A percentile compares a stretch with the other conserved stretches of the same genome.
Evolutionary conservation across 768 basidiomycete species (phyloP).

Genomic region (Cubamyces lactineus): DNA sequence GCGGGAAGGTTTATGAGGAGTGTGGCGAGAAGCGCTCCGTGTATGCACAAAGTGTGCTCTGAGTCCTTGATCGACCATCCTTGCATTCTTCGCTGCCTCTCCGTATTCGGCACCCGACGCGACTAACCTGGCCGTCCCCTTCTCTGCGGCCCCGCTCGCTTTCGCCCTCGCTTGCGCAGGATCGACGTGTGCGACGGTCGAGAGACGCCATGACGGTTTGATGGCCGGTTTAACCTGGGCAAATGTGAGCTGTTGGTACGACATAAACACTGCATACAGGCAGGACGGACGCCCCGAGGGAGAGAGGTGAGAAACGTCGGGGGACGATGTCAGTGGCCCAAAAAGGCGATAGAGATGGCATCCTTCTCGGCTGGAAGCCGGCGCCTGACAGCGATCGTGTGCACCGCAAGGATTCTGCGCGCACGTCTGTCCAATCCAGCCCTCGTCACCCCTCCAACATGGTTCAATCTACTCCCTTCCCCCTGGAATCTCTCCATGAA

Average conservation of each 20-base stretch:
- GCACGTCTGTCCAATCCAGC: neutral
- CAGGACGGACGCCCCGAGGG: neutral
- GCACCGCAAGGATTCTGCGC: neutral
- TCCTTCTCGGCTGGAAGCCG: neutral
- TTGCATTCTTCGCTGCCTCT: neutral
- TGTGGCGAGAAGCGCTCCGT: neutral
- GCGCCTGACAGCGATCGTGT: constrained; percentile 9
- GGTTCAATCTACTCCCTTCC: too few relatives aligned
- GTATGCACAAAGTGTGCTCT: constrained; percentile 2
- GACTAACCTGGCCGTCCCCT: neutral
- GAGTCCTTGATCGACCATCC: constrained; percentile 5
- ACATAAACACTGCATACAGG: neutral
- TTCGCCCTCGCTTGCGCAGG: neutral
- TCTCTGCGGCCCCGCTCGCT: neutral
- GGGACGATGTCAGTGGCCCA: neutral
- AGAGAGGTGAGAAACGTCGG: neutral
- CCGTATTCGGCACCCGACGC: constrained; percentile 10
- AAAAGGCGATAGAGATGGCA: neutral
- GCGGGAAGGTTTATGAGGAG: constrained; percentile 2
- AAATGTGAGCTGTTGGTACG: too few relatives aligned
- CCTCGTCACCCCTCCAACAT: neutral
- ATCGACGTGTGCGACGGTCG: neutral
- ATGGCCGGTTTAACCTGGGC: too few relatives aligned
- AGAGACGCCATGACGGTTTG: neutral
- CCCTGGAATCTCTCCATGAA: neutral